Percentiles rank a stretch among this genome's conserved stretches.
These are phyloP conservation scores for Proliferodiscus dingleyae DNA, from an alignment of 2,329 filamentous ascomycete genomes.

Conservation along the genomic window DNA sequence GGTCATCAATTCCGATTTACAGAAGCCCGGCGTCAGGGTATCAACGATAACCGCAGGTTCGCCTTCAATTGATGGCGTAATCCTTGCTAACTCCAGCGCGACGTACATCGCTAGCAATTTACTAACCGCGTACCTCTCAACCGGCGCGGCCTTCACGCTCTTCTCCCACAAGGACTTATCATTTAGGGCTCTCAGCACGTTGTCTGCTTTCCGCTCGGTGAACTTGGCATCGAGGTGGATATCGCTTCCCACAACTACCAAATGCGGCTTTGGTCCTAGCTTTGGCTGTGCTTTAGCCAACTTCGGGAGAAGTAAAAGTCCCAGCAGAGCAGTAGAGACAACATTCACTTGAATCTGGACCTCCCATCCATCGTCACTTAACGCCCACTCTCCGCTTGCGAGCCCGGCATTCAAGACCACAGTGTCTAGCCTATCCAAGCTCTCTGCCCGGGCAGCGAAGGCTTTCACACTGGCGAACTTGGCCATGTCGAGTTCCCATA, in stretches of 20 bases:
- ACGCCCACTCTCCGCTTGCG: constrained; percentile 6
- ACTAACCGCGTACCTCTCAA: constrained; percentile 24
- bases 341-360: constrained; percentile 25
- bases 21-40: constrained; percentile 27
- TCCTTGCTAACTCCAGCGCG: constrained; percentile 20
- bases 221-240: constrained; percentile 34
- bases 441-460: constrained; percentile 1
- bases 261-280: constrained; percentile 27
- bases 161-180: constrained; percentile 5
- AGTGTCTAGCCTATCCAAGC: constrained; percentile 9
- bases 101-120: constrained; percentile 25
- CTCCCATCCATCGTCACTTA: constrained; percentile 15
- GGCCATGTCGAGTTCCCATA: constrained; percentile 5
- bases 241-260: constrained; percentile 39
- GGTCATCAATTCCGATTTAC: constrained; percentile 24
- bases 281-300: constrained; percentile 28
- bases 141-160: neutral
- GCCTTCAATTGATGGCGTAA: constrained; percentile 12
- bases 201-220: constrained; percentile 28
- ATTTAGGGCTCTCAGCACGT: constrained; percentile 12
- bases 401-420: constrained; percentile 14
- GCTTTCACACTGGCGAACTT: constrained; percentile 1
- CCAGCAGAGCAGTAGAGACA: constrained; percentile 23
- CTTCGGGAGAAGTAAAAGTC: constrained; percentile 19
- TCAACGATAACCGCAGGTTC: constrained; percentile 24